phyloP scores from a whole-genome alignment of 345 rosid species.

The Dipteronia sinensis region DNA sequence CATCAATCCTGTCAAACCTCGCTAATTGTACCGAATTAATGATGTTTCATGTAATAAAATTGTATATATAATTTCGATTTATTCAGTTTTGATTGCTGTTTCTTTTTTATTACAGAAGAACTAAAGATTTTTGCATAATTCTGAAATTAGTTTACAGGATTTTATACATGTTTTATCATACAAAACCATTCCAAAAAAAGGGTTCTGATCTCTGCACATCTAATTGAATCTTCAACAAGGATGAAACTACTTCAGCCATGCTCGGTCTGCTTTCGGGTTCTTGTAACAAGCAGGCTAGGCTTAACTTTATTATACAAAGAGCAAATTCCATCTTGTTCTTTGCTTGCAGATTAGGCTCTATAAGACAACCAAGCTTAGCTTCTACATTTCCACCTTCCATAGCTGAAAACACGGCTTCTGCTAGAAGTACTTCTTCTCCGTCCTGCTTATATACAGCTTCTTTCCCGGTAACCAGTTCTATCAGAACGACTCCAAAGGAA shows the following conservation, averaged over 20 bases:
- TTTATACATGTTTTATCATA: neutral
- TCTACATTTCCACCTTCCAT: slow-evolving; percentile 28
- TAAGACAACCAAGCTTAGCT: slow-evolving; percentile 10
- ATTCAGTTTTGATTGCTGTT: neutral
- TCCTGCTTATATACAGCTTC: slow-evolving; percentile 33
- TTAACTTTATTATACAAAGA: slow-evolving; percentile 27
- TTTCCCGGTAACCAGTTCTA: slow-evolving; percentile 47
- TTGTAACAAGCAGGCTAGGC: slow-evolving; percentile 32
- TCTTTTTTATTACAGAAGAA: neutral
- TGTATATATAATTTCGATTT: slow-evolving; percentile 2
- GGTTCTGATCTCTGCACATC: slow-evolving; percentile 27
- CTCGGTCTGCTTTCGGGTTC: slow-evolving; percentile 39
- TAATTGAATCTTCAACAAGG: slow-evolving; percentile 35
- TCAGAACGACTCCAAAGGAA: slow-evolving; percentile 50
- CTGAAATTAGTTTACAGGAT: too few species aligned
- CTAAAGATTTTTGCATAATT: neutral
- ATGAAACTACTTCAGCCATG: slow-evolving; percentile 43
- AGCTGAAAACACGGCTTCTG: slow-evolving; percentile 22
- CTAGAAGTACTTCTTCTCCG: slow-evolving; percentile 26
- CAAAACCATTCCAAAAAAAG: slow-evolving; percentile 4
- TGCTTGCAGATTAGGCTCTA: slow-evolving; percentile 36
- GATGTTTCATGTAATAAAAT: slow-evolving; percentile 7
- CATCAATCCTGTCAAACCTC: slow-evolving; percentile 44
- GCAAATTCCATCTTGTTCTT: slow-evolving; percentile 24
- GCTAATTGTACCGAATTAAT: slow-evolving; percentile 26